These are phyloP conservation scores for Aquilaria agallochum DNA, from an alignment of 441 rosid genomes.

Conservation along the genomic window DNA sequence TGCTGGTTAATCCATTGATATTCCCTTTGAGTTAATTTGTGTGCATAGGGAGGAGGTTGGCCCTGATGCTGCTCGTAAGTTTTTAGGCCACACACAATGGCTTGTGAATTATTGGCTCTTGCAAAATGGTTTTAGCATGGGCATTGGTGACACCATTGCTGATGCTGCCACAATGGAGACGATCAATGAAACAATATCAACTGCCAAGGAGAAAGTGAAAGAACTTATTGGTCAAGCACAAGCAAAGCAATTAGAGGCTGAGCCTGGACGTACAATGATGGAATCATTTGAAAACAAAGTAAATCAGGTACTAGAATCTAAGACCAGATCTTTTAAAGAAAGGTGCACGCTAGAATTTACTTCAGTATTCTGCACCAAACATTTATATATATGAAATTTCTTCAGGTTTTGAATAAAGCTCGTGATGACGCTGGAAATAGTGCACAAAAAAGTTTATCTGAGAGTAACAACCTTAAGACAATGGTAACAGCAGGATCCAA, in stretches of 20 bases:
- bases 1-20: not conserved
- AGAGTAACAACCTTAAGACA: slow-evolving; percentile 97
- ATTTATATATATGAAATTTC: not conserved
- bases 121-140: slow-evolving; percentile 95
- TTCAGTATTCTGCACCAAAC: no score
- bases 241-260: slow-evolving; percentile 79
- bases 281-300: slow-evolving; percentile 99
- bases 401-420: slow-evolving; percentile 91
- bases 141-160: slow-evolving; percentile 99
- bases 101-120: slow-evolving; percentile 99
- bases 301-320: slow-evolving; percentile 58
- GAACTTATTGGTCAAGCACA: slow-evolving; percentile 66
- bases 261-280: slow-evolving; percentile 97
- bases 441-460: slow-evolving; percentile 96
- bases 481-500: slow-evolving; percentile 99
- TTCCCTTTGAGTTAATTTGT: not conserved
- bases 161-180: slow-evolving; percentile 97
- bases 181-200: slow-evolving; percentile 85
- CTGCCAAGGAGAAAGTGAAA: slow-evolving; percentile 85
- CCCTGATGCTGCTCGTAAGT: slow-evolving; percentile 99
- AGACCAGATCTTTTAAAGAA: not conserved
- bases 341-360: no score
- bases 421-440: slow-evolving; percentile 99
- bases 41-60: slow-evolving; percentile 96
- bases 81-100: slow-evolving; percentile 99